Evolutionary conservation across 2,329 filamentous ascomycete species (phyloP).

Genomic region (Thielaviopsis punctulata): DNA sequence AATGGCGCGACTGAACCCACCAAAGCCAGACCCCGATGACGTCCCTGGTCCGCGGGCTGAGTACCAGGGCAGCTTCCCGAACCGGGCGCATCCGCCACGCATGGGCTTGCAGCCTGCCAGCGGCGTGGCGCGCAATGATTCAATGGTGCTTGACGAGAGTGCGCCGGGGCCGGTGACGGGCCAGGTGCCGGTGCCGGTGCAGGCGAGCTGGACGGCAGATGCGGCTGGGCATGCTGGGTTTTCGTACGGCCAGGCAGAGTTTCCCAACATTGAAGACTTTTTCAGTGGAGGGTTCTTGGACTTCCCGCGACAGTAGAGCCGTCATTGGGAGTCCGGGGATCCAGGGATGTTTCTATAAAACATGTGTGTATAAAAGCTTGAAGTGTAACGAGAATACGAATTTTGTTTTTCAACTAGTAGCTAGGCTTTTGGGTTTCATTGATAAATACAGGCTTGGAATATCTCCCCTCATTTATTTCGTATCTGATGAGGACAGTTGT

Average conservation of each 20-base stretch:
- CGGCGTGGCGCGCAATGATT: neutral
- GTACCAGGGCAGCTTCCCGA: constrained; percentile 4
- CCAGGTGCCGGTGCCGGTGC: neutral
- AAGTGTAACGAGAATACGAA: neutral
- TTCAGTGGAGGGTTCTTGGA: constrained; percentile 12
- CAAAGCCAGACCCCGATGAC: neutral
- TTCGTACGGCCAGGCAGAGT: neutral
- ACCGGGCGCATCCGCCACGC: constrained; percentile 3
- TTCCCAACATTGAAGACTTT: constrained; percentile 12
- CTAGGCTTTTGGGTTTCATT: too few relatives aligned
- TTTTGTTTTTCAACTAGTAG: too few relatives aligned
- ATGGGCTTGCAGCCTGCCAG: neutral
- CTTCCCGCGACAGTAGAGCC: constrained; percentile 3
- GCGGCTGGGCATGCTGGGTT: neutral
- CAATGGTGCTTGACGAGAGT: constrained; percentile 8
- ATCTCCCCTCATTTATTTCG: too few relatives aligned
- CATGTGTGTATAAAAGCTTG: neutral
- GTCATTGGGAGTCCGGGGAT: too few relatives aligned
- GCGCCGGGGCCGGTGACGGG: neutral
- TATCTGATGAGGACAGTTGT: too few relatives aligned
- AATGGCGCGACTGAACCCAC: constrained; percentile 5
- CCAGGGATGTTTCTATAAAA: neutral
- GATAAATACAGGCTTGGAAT: neutral
- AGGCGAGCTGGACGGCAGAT: neutral
- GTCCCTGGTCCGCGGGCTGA: neutral